Conservation (phyloP, 1,139 yeast species). For the Candida buenavistaensis region DNA sequence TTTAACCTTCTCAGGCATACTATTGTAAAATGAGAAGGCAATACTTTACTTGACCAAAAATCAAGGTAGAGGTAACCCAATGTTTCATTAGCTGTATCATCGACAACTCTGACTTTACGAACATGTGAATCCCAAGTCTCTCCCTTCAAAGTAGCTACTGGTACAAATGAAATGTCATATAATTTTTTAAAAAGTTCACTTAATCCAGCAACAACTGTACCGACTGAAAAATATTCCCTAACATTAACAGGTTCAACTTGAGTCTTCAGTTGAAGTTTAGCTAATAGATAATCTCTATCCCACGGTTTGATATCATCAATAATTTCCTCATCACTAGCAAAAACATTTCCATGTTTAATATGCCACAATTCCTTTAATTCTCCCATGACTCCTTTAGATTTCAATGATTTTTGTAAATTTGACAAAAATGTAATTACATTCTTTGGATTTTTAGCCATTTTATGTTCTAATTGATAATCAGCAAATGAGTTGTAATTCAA, state of each 20-base stretch:
- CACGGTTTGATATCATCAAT: constrained; percentile 67
- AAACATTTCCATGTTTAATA: constrained; percentile 23
- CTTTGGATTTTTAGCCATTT: constrained; percentile 84
- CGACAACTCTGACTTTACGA: constrained; percentile 69
- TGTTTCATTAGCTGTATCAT: constrained; percentile 23
- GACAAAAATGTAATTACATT: constrained; percentile 71
- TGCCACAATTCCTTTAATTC: constrained; percentile 53
- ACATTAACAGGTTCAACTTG: constrained; percentile 29
- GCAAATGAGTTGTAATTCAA: constrained; percentile 74
- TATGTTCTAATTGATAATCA: constrained; percentile 80
- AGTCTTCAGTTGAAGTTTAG: constrained; percentile 18
- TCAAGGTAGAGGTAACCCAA: constrained; percentile 46
- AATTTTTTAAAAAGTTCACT: constrained; percentile 67
- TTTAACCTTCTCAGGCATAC: constrained; percentile 75
- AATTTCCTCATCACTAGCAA: constrained; percentile 37
- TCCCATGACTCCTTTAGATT: constrained; percentile 54
- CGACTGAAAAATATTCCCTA: constrained; percentile 73
- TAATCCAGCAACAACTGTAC: constrained; percentile 83
- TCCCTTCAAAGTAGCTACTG: constrained; percentile 63
- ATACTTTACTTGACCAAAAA: constrained; percentile 47
- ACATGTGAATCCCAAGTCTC: constrained; percentile 88
- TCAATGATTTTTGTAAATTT: constrained; percentile 48
- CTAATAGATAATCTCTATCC: constrained; percentile 79
- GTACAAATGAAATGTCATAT: constrained; percentile 74
- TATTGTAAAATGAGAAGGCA: constrained; percentile 96